These are phyloP conservation scores for Plasmodium gallinaceum DNA, from an alignment of 169 alveolate species.

Conservation along the genomic window DNA sequence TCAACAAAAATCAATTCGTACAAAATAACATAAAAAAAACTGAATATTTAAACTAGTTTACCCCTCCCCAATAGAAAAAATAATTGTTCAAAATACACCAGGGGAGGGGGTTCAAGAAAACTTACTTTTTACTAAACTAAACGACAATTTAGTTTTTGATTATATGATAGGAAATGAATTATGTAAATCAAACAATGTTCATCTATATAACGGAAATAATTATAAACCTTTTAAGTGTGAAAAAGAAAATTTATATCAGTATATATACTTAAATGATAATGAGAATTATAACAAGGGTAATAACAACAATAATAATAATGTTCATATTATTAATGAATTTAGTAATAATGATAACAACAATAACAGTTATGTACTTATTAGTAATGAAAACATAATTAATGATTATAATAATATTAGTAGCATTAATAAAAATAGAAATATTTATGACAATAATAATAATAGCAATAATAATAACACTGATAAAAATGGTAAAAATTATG, in stretches of 20 bases:
- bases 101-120: conserved; percentile 63
- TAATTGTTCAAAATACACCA: conserved; percentile 16
- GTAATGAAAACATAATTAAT: neutral
- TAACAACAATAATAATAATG: neutral
- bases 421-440: neutral
- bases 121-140: neutral
- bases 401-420: neutral
- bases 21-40: conserved; percentile 2
- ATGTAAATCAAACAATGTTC: neutral
- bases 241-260: conserved; percentile 13
- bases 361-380: neutral
- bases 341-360: neutral
- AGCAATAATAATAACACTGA: neutral
- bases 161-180: conserved; percentile 1
- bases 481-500: neutral
- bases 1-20: conserved; percentile 3
- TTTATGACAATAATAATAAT: neutral
- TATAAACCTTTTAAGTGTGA: conserved; percentile 18
- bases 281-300: too few relatives aligned
- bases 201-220: neutral
- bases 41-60: conserved; percentile 59
- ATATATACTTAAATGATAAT: neutral
- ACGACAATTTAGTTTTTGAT: conserved; percentile 11
- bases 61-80: conserved; percentile 60
- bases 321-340: neutral